These are phyloP conservation scores for Dioscorea cayenensis DNA, from an alignment of 116 monocot genomes.

Conservation along the genomic window DNA sequence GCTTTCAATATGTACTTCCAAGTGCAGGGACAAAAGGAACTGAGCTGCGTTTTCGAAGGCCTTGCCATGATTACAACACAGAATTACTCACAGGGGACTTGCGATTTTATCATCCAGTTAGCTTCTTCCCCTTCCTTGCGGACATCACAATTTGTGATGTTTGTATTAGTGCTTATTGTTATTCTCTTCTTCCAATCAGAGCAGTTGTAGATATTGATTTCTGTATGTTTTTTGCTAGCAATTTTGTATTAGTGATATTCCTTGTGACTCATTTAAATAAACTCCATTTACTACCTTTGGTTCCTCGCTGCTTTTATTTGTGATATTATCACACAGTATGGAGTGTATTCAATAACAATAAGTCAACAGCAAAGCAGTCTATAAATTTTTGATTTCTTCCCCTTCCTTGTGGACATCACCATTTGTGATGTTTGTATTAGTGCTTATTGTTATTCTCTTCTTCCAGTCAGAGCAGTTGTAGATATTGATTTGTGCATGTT, in stretches of 20 bases:
- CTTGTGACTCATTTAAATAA: not conserved
- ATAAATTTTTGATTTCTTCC: not conserved
- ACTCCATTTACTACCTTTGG: not conserved
- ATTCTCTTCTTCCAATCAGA: not conserved
- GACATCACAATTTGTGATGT: not conserved
- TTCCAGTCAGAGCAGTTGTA: not conserved
- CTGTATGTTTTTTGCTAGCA: not conserved
- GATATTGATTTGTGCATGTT: not conserved
- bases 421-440: not conserved
- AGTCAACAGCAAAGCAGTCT: too few relatives aligned
- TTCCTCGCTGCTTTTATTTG: not conserved
- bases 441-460: not conserved
- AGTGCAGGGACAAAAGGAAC: conserved; percentile 26
- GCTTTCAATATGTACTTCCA: conserved; percentile 58
- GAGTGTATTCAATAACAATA: too few relatives aligned
- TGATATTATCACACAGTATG: too few relatives aligned
- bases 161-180: not conserved
- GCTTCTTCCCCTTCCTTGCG: not conserved
- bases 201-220: conserved; percentile 1
- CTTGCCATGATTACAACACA: conserved; percentile 31
- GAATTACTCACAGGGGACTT: conserved; percentile 20
- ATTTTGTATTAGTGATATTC: not conserved
- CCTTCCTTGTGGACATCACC: not conserved
- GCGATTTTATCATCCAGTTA: conserved; percentile 35
- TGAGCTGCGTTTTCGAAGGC: conserved; percentile 39